These are phyloP conservation scores for Porosira glacialis DNA, from an alignment of 352 stramenopile species.

Conservation along the genomic window DNA sequence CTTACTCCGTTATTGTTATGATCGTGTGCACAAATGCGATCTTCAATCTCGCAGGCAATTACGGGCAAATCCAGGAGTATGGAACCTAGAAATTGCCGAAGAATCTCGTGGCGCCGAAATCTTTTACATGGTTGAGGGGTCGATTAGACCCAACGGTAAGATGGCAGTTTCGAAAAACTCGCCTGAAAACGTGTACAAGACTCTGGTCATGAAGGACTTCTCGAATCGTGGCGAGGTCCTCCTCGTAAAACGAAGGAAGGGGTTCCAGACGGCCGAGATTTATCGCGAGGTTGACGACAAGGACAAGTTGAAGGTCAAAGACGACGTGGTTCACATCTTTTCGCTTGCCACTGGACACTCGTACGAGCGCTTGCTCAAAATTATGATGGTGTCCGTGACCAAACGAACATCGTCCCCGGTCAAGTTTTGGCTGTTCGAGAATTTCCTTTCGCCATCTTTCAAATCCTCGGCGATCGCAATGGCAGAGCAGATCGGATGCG, in stretches of 20 bases:
- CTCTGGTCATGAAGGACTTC: conserved; percentile 83
- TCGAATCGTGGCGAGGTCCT: conserved; percentile 84
- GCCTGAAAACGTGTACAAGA: conserved; percentile 42
- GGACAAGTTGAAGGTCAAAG: conserved; percentile 27
- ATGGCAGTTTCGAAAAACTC: conserved; percentile 34
- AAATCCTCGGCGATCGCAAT: conserved; percentile 91
- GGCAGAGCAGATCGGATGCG: conserved; percentile 89
- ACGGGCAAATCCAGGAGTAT: conserved; percentile 92
- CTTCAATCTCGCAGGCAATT: too few species aligned
- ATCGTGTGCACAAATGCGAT: too few species aligned
- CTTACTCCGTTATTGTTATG: too few species aligned
- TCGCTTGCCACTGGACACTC: conserved; percentile 95
- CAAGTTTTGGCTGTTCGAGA: conserved; percentile 99
- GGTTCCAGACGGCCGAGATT: conserved; percentile 84
- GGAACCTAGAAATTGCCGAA: conserved; percentile 86
- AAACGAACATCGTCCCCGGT: conserved; percentile 94
- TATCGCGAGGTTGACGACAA: conserved; percentile 63
- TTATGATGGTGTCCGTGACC: conserved; percentile 99
- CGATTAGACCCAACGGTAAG: conserved; percentile 26
- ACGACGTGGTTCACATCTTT: conserved; percentile 98
- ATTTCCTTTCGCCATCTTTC: conserved; percentile 96
- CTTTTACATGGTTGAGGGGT: conserved; percentile 80
- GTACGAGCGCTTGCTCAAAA: conserved; percentile 99
- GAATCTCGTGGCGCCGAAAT: conserved; percentile 76
- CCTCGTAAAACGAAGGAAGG: conserved; percentile 87